These are phyloP conservation scores for Chrysoporthe cubensis DNA, from an alignment of 2,329 filamentous ascomycete genomes.

Conservation along the genomic window DNA sequence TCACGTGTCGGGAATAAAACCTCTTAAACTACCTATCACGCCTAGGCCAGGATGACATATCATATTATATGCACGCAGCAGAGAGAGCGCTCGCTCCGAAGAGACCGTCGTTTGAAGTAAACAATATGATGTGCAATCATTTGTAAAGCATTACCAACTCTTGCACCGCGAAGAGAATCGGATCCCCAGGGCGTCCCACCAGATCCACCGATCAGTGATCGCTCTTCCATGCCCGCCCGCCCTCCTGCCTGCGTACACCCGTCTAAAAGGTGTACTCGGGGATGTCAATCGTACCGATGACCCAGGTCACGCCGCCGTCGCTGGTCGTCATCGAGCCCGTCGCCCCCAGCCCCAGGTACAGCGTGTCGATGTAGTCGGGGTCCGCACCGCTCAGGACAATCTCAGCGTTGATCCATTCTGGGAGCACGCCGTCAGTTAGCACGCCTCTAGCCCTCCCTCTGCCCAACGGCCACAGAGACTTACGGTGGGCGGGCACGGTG, in stretches of 20 bases:
- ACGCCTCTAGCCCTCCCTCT: not conserved
- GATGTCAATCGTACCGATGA: slow-evolving; percentile 23
- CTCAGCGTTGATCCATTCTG: slow-evolving; percentile 45
- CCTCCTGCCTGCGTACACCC: no score
- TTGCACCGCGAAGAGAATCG: not conserved
- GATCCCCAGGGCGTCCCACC: not conserved
- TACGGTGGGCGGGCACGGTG: slow-evolving; percentile 44
- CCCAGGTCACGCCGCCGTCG: slow-evolving; percentile 25
- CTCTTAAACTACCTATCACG: no score
- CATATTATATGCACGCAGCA: no score
- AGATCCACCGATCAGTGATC: not conserved
- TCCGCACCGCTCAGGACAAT: slow-evolving; percentile 38
- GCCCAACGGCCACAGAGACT: slow-evolving; percentile 16
- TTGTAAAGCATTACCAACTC: not conserved
- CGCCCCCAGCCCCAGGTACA: slow-evolving; percentile 36
- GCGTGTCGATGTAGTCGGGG: slow-evolving; percentile 44
- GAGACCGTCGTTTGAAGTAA: no score
- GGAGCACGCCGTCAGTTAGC: not conserved
- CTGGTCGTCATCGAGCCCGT: slow-evolving; percentile 34
- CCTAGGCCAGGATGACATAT: no score
- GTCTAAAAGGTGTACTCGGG: slow-evolving; percentile 19
- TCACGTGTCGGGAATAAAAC: no score
- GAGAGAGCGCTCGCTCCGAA: no score
- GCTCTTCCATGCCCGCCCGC: not conserved
- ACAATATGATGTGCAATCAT: no score